Evolutionary conservation across 2,329 filamentous ascomycete genomes (phyloP).

Genomic region (Monilinia fructigena): DNA sequence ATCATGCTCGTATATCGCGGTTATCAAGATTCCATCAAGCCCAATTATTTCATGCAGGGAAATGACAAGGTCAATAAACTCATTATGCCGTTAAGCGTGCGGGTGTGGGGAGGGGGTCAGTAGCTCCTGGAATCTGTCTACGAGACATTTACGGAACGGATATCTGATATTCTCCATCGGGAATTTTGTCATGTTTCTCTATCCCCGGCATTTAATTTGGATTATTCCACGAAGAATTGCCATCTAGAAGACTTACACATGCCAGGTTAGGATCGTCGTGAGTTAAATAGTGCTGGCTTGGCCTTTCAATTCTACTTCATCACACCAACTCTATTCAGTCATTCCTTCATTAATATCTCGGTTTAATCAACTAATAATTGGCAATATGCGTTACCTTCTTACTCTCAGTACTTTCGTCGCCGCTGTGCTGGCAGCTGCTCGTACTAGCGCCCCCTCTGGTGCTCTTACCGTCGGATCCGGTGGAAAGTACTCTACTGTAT

Average conservation of each 20-base stretch:
- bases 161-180: background rate
- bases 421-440: slow-evolving; percentile 35
- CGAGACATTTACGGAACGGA: slow-evolving; percentile 6
- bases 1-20: no score
- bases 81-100: no score
- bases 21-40: no score
- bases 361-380: slow-evolving; percentile 4
- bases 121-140: slow-evolving; percentile 14
- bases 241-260: background rate
- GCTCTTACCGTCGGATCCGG: slow-evolving; percentile 47
- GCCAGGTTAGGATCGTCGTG: no score
- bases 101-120: slow-evolving; percentile 17
- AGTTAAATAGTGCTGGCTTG: slow-evolving; percentile 9
- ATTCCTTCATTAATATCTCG: background rate
- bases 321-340: background rate
- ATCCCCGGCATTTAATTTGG: slow-evolving; percentile 2
- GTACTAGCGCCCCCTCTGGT: slow-evolving; percentile 48
- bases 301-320: background rate
- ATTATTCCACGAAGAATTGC: background rate
- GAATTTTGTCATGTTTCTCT: background rate
- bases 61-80: background rate
- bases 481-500: slow-evolving; percentile 47
- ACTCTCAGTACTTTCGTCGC: slow-evolving; percentile 32
- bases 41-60: background rate
- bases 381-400: slow-evolving; percentile 36